Evolutionary conservation across 768 basidiomycete genomes (phyloP), one percentile per base, ranked within the genome.

Genomic region (Mycena amicta): DNA sequence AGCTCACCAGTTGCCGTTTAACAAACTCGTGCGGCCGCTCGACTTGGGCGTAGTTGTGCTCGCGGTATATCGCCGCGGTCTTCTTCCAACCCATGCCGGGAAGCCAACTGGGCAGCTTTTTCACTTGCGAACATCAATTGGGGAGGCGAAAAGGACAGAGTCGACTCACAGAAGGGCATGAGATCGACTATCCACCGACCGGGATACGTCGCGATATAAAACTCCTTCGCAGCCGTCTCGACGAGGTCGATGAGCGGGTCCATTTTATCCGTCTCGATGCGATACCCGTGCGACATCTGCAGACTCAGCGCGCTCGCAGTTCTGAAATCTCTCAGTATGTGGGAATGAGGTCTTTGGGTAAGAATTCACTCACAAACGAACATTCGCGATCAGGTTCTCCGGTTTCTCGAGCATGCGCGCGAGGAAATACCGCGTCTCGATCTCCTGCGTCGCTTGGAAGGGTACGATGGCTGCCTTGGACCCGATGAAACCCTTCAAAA

Each of bases 401-500:
- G 81, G 78, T 13, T 77, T 71, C 1, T 69, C 67, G 4, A 76
- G 68, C 4, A 81, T 67, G 1, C 76, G 77, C 18, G 71, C 65
- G 20, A 84, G 66, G 69, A 83, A 81, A n/a, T 68, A 69, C 5
- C 68, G 74, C 1, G 80, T 76, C 53, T 82, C 80, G 1, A 66
- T 40, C 58, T 81, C 76, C 54, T 82, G 72, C 28, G 74, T 61
- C 2, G 64, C 50, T 26, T 72, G 68, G 62, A 73, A 80, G 18
- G 64, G 60, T 8, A 68, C 67, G 53, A 80, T 69, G 16, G 73
- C 64, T 2, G 71, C 69, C 1, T 73, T 73, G 26, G 73, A 75
- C 0, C 79, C 82, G 33, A 83, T 73, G 45, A 76, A 71, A 1
- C 72, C 69, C 5, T 75, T 73, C 57, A 80, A 64, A 18, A 76